phyloP scores from a whole-genome alignment of 139 green algal species.

The Chlamydomonas sphaeroides region DNA sequence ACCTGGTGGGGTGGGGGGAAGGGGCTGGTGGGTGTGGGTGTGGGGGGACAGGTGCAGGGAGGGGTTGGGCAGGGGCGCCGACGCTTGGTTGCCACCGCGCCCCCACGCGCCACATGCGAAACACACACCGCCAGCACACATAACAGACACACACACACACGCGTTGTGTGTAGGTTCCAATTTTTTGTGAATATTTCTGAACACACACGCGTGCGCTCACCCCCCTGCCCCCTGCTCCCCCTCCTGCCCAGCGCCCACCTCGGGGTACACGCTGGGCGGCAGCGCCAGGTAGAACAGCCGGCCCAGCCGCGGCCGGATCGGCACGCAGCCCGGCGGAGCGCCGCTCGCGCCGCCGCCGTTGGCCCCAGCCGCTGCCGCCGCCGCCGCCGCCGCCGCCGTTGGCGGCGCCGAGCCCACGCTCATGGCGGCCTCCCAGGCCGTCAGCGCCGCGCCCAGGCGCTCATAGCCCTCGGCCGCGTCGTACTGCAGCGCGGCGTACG shows the following conservation, averaged over 20 bases:
- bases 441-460: constrained; percentile 53
- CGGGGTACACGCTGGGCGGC: constrained; percentile 93
- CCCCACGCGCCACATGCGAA: too few relatives aligned
- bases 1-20: constrained; percentile 23
- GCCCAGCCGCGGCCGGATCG: constrained; percentile 41
- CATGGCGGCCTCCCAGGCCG: constrained; percentile 58
- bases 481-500: constrained; percentile 56
- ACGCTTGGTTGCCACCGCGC: too few relatives aligned
- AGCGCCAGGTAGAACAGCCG: constrained; percentile 97
- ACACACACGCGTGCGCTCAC: too few relatives aligned
- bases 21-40: too few relatives aligned
- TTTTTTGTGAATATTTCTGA: too few relatives aligned
- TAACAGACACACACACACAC: too few relatives aligned
- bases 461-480: constrained; percentile 69
- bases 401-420: not conserved
- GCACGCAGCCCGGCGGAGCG: too few relatives aligned
- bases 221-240: not conserved
- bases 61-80: too few relatives aligned
- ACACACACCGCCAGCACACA: too few relatives aligned
- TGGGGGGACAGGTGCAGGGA: too few relatives aligned
- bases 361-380: not conserved
- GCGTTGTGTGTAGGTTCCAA: too few relatives aligned
- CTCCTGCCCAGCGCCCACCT: constrained; percentile 56
- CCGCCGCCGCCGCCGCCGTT: not conserved
- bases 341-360: not conserved